Evolutionary conservation across 306 rosid genomes (phyloP), one percentile per base, ranked within the genome.

Genomic region (Cercis canadensis): DNA sequence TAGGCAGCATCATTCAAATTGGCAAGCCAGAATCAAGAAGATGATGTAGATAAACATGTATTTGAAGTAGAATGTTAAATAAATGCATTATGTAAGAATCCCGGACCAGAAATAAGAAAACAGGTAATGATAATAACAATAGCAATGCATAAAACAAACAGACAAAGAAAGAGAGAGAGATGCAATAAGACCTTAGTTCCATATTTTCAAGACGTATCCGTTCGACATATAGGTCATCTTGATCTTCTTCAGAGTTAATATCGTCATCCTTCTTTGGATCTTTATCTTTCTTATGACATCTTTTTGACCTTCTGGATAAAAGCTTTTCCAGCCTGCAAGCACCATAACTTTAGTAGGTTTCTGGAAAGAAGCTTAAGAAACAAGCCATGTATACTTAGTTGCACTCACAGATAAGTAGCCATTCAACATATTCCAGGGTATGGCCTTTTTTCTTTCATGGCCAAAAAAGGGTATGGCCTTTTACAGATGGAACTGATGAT

Each of bases 141-240:
- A 44, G 36, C 31, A 73, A 41, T 3, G 3, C 29, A 24, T 8
- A 44, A 43, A 11, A 44, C 41, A 52, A 14, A 56, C 33, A 31
- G 11, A 74, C 64, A 65, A 12, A 61, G 5, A 21, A 9, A 55
- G 12, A 36, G 2, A 67, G 12, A 45, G 55, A 65, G 14, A 54
- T 31, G 59, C 18, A 47, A 34, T 17, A 65, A 18, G 45, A 88
- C 98, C 96, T 94, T 58, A 94, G 70, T 76, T 80, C 89, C 94
- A 90, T 82, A 69, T 84, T 94, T 85, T 94, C 96, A 19, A 89
- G 93, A 69, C 92, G 92, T 80, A 87, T 78, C 57, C 97, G 88
- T 78, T 90, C 97, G 70, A 93, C 96, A 75, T 8, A 65, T 41
- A 89, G 59, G 55, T 80, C 96, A 9, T 68, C 87, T 8, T 12